Conservation (phyloP, 2,329 filamentous ascomycete species). For the Rhynchosporium secalis region DNA sequence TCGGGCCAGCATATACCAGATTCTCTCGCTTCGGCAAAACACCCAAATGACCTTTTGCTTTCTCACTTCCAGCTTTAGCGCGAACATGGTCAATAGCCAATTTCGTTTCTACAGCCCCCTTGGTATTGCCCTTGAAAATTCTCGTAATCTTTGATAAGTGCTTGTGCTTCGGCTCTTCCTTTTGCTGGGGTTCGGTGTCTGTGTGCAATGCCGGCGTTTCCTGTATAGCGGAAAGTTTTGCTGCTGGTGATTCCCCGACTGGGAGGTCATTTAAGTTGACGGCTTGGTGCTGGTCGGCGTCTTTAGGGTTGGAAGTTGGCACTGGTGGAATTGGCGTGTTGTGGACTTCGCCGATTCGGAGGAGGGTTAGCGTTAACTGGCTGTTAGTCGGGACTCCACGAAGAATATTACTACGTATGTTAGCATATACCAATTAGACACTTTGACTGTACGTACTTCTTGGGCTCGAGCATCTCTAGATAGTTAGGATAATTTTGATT, state of each 20-base stretch:
- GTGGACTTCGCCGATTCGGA: conserved; percentile 79
- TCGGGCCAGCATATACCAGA: conserved; percentile 59
- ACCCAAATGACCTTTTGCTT: conserved; percentile 68
- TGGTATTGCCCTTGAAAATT: conserved; percentile 37
- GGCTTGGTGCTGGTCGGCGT: conserved; percentile 52
- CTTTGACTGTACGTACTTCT: conserved; percentile 13
- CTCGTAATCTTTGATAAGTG: conserved; percentile 52
- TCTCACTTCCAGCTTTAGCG: conserved; percentile 57
- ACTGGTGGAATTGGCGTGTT: conserved; percentile 73
- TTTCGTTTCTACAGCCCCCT: conserved; percentile 10
- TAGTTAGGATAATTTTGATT: conserved; percentile 67
- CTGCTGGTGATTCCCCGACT: not conserved
- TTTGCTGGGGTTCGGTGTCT: conserved; percentile 27
- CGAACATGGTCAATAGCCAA: conserved; percentile 13
- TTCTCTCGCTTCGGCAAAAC: conserved; percentile 53
- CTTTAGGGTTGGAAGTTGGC: conserved; percentile 44
- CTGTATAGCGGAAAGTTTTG: conserved; percentile 8
- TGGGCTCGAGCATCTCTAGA: conserved; percentile 66
- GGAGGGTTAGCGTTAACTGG: conserved; percentile 76
- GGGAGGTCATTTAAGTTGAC: conserved; percentile 47
- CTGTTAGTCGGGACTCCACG: conserved; percentile 84
- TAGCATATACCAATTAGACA: not conserved
- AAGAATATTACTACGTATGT: conserved; percentile 70
- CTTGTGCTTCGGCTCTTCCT: conserved; percentile 25
- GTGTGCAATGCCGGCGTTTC: conserved; percentile 31